Evolutionary conservation across 352 stramenopile species (phyloP).

Genomic region (Saprolegnia diclina): DNA sequence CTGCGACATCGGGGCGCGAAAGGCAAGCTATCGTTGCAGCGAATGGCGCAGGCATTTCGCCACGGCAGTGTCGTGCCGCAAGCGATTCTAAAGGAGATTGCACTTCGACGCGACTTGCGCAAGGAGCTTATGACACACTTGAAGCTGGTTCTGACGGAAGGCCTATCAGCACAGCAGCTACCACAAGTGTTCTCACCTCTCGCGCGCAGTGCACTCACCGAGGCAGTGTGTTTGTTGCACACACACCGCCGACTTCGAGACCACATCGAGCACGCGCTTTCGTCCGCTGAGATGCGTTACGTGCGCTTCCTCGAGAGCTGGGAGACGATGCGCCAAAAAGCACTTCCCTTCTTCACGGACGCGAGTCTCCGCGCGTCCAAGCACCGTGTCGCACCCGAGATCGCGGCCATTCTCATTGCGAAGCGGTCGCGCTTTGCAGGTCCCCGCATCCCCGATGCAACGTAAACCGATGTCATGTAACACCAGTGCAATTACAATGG

Average conservation of each 20-base stretch:
- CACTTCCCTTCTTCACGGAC: background rate
- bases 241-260: background rate
- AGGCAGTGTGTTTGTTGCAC: background rate
- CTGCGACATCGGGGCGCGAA: background rate
- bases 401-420: background rate
- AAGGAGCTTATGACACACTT: background rate
- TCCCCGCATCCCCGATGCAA: background rate
- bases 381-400: background rate
- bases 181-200: background rate
- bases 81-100: slow-evolving; percentile 8
- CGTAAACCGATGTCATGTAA: background rate
- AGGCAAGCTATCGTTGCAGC: background rate
- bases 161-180: background rate
- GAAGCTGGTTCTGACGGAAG: background rate
- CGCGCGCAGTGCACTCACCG: background rate
- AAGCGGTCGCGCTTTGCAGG: background rate
- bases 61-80: background rate
- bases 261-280: slow-evolving; percentile 3
- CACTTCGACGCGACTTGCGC: background rate
- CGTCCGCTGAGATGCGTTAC: background rate
- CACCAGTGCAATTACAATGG: background rate
- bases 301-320: slow-evolving; percentile 12
- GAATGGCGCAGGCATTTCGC: background rate
- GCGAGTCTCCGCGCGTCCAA: background rate
- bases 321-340: background rate